These are phyloP conservation scores for Babjeviella inositovora DNA, from an alignment of 805 yeast genomes.

Conservation along the genomic window DNA sequence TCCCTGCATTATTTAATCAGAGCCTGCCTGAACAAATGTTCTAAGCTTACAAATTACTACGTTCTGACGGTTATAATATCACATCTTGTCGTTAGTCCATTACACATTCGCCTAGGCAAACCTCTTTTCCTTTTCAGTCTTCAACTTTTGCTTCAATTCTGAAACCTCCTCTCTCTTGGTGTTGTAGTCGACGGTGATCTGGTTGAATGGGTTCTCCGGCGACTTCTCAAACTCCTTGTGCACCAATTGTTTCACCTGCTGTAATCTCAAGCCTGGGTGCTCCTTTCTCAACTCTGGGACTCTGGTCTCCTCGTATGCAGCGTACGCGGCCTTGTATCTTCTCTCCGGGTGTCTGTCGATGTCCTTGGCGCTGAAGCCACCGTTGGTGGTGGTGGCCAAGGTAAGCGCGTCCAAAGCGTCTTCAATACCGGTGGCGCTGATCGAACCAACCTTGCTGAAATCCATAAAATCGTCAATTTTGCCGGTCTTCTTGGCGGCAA, in stretches of 20 bases:
- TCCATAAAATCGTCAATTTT: slow-evolving; percentile 53
- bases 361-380: slow-evolving; percentile 41
- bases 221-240: slow-evolving; percentile 73
- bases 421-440: slow-evolving; percentile 64
- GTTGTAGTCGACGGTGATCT: slow-evolving; percentile 46
- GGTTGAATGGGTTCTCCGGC: slow-evolving; percentile 76
- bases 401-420: slow-evolving; percentile 67
- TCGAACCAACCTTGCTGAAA: slow-evolving; percentile 31
- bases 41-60: no score
- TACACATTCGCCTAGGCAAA: slow-evolving; percentile 12
- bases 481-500: slow-evolving; percentile 41
- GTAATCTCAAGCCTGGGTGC: slow-evolving; percentile 65
- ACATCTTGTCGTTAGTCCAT: no score
- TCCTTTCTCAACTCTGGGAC: slow-evolving; percentile 62
- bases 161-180: slow-evolving; percentile 38
- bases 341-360: slow-evolving; percentile 83
- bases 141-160: slow-evolving; percentile 28
- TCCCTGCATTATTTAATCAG: no score
- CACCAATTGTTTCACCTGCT: slow-evolving; percentile 59
- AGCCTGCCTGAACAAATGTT: no score
- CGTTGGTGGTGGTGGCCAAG: slow-evolving; percentile 38
- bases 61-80: no score
- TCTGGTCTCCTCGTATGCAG: slow-evolving; percentile 56
- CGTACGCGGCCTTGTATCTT: slow-evolving; percentile 68
- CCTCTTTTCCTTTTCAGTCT: slow-evolving; percentile 30